Base-by-base conservation (phyloP, 2,329 filamentous ascomycete genomes). In the Claviceps pusilla region DNA sequence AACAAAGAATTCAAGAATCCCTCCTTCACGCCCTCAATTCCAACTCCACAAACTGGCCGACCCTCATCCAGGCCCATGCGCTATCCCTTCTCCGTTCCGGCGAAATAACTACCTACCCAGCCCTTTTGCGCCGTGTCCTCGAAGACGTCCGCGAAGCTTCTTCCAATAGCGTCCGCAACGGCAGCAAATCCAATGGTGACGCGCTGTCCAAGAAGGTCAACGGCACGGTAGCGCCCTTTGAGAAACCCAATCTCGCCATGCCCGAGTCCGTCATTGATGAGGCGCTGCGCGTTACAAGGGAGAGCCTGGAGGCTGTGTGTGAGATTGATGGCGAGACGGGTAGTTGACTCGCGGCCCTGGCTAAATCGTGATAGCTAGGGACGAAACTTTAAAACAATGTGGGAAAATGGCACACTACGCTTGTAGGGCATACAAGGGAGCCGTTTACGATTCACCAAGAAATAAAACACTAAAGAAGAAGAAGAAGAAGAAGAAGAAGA, bases 11-110 rank as follows among this genome's bases (percentile, higher is more conserved):
- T 61, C 80, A 84, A 71, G 80, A 84, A 55, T 69, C 75, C 47
- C 76, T 84, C 63, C 76, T 83, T 46, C 80, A 84, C 68, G 67
- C 76, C 57, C 77, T 84, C 52, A 72, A 84, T 66, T 70, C 80
- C 50, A 72, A 82, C 67, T 65, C 71, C 4, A 69, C 75, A 58
- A 81, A 84, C 71, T 84, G 81, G 80, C 80, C 80, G 2, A 80
- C 80, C 11, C 62, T 70, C 50, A 70, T 84, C 58, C 78, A 83
- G 61, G 67, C 69, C 54, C 80, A 83, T 66, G 81, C 80, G 43
- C 74, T 83, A 39, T 59, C 73, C 24, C 76, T 84, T 59, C 75
- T 84, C 29, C 80, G 80, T 57, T 76, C 73, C 48, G 79, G 79
- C 66, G 76, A 83, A 57, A 73, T 75, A 50, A 74, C 73, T 28